Evolutionary conservation across 768 basidiomycete species (phyloP), one percentile per base, ranked within the genome.

Genomic region (Glaciozyma martinii): DNA sequence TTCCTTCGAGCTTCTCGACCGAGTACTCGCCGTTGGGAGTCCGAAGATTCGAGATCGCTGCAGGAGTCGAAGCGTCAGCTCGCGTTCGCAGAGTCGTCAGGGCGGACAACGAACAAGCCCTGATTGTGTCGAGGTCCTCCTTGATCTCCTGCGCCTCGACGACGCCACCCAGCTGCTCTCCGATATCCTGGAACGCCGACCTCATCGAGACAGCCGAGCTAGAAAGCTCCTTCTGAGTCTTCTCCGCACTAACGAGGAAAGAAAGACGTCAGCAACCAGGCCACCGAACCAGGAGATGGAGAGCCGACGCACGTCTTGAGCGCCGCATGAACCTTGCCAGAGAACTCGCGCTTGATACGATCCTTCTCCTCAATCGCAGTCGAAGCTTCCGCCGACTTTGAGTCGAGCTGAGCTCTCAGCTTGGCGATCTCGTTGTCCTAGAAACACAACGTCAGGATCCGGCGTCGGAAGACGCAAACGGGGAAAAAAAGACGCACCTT

Each of bases 1-100:
- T 43, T 44, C 61, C 43, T 37, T 65, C 60, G 58, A 50, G 23
- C 29, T 44, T 47, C 56, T 59, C 61, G 52, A 58, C 43, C 37
- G 21, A 32, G 12, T 59, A 5, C 23, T 58, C n/a, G 27, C 37
- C 32, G 2, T 60, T n/a, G 25, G 47, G 46, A 50, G 25, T 29
- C 7, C n/a, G 37, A 40, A 40, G 37, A 40, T 40, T 13, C 37
- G 37, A 40, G 37, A 40, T 53, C 21, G 40, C 33, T 55, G 42
- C 37, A 56, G 3, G 10, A 59, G 54, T 16, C 19, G 57, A 12
- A 23, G 30, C n/a, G 23, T 5, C 27, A 10, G 30, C 37, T 21
- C n/a, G 16, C 3, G 46, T 23, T 3, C 19, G 5, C 16, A n/a
- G 18, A 6, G 10, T 40, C 37, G 10, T 40, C 37, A 40, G 37